phyloP scores from a whole-genome alignment of 345 rosid species.

The Lepidium didymum region DNA sequence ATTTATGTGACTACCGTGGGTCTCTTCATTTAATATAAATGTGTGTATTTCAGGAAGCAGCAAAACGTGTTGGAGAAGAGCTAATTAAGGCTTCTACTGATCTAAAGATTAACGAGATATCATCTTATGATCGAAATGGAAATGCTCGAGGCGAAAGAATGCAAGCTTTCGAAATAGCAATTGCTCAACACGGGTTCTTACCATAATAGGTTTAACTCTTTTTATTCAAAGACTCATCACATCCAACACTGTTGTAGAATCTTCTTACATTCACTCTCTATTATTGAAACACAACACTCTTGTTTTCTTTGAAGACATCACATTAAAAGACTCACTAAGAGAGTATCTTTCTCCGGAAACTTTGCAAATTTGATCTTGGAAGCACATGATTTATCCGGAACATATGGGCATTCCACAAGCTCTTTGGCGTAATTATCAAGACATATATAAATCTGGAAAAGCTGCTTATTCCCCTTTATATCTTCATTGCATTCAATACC shows the following conservation, averaged over 20 bases:
- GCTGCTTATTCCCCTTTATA: conserved; percentile 42
- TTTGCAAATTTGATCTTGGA: conserved; percentile 56
- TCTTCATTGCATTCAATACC: conserved; percentile 70
- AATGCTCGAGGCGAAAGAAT: conserved; percentile 67
- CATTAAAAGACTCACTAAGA: neutral
- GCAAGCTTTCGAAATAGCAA: conserved; percentile 70
- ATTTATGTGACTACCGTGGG: neutral
- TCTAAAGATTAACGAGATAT: conserved; percentile 60
- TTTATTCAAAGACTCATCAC: neutral
- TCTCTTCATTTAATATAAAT: neutral
- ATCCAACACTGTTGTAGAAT: neutral
- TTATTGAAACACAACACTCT: neutral
- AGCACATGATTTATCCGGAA: conserved; percentile 42
- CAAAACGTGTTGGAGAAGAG: conserved; percentile 75
- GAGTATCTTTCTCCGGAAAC: conserved; percentile 15
- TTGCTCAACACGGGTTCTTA: conserved; percentile 64
- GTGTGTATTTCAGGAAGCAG: conserved; percentile 56
- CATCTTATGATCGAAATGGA: conserved; percentile 80
- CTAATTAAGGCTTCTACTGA: conserved; percentile 58
- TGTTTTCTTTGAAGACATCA: neutral
- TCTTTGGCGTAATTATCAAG: conserved; percentile 52
- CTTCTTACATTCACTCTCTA: neutral
- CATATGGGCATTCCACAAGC: conserved; percentile 57
- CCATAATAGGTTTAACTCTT: conserved; percentile 32
- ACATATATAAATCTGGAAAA: conserved; percentile 59